phyloP scores from a whole-genome alignment of 768 basidiomycete species.

The Omphalotus guepiniiformis region DNA sequence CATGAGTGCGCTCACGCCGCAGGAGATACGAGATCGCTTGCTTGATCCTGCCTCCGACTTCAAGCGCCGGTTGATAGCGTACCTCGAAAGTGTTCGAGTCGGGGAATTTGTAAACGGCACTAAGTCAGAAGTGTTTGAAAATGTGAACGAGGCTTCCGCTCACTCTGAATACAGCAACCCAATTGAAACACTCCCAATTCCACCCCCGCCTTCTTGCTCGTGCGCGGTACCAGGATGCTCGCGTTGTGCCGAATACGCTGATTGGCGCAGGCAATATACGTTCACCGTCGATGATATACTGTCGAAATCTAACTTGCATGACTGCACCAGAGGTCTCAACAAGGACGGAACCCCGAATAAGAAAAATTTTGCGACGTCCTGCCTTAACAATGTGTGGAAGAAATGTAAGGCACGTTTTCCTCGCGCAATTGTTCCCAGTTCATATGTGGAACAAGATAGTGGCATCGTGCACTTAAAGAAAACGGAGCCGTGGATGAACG shows the following conservation, averaged over 20 bases:
- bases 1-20: slow-evolving; percentile 20
- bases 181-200: slow-evolving; percentile 18
- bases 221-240: slow-evolving; percentile 4
- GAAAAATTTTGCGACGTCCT: background rate
- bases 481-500: slow-evolving; percentile 16
- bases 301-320: slow-evolving; percentile 15
- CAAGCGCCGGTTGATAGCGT: slow-evolving; percentile 19
- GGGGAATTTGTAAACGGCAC: slow-evolving; percentile 28
- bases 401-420: slow-evolving; percentile 23
- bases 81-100: slow-evolving; percentile 25
- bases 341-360: slow-evolving; percentile 1
- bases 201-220: slow-evolving; percentile 14
- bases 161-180: slow-evolving; percentile 13
- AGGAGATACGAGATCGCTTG: slow-evolving; percentile 28
- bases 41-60: slow-evolving; percentile 20
- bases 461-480: slow-evolving; percentile 17
- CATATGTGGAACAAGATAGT: slow-evolving; percentile 15
- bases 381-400: slow-evolving; percentile 5
- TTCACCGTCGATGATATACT: slow-evolving; percentile 17
- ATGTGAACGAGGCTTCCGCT: background rate
- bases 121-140: slow-evolving; percentile 12
- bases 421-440: slow-evolving; percentile 6
- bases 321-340: slow-evolving; percentile 8
- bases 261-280: slow-evolving; percentile 12
- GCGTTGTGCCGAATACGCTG: background rate